Evolutionary conservation across 2,329 filamentous ascomycete species (phyloP).

Genomic region (Xylariaceae sp.): DNA sequence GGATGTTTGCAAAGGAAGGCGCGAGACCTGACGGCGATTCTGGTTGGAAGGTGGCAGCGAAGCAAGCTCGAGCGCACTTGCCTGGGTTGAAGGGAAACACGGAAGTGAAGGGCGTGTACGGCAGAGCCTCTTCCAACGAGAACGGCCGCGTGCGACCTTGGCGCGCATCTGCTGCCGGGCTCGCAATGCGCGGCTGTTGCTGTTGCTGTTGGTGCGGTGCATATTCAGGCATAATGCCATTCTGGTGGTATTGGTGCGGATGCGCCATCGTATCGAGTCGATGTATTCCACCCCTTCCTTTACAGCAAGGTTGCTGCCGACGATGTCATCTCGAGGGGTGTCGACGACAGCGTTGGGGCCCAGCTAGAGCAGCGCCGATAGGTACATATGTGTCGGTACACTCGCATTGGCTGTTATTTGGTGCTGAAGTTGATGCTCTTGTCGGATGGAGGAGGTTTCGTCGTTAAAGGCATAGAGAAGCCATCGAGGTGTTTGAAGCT

Average conservation of each 20-base stretch:
- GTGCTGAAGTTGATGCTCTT: too few relatives aligned
- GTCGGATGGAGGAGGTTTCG: too few relatives aligned
- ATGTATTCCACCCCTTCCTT: neutral
- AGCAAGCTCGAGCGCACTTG: slow-evolving; percentile 36
- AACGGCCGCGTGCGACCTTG: slow-evolving; percentile 42
- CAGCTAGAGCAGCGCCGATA: too few relatives aligned
- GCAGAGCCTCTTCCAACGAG: slow-evolving; percentile 69
- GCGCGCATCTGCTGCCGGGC: slow-evolving; percentile 8
- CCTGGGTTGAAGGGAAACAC: slow-evolving; percentile 75
- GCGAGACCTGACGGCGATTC: neutral
- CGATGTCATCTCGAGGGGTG: slow-evolving; percentile 14
- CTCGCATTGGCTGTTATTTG: too few relatives aligned
- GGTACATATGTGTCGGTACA: too few relatives aligned
- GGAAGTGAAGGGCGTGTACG: slow-evolving; percentile 78
- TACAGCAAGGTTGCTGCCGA: slow-evolving; percentile 9
- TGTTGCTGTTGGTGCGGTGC: slow-evolving; percentile 4
- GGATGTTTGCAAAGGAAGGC: slow-evolving; percentile 1
- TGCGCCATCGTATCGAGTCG: slow-evolving; percentile 23
- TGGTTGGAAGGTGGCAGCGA: slow-evolving; percentile 5
- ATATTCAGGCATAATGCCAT: slow-evolving; percentile 25
- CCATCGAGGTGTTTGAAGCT: too few relatives aligned
- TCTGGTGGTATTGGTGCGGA: slow-evolving; percentile 19
- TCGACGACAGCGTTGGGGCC: neutral
- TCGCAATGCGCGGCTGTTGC: neutral
- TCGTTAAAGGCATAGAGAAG: too few relatives aligned